Percentiles rank a stretch among this genome's conserved stretches.
These are phyloP conservation scores for Lichtheimia corymbifera DNA, from an alignment of 371 early-diverging fungal genomes.

Conservation along the genomic window DNA sequence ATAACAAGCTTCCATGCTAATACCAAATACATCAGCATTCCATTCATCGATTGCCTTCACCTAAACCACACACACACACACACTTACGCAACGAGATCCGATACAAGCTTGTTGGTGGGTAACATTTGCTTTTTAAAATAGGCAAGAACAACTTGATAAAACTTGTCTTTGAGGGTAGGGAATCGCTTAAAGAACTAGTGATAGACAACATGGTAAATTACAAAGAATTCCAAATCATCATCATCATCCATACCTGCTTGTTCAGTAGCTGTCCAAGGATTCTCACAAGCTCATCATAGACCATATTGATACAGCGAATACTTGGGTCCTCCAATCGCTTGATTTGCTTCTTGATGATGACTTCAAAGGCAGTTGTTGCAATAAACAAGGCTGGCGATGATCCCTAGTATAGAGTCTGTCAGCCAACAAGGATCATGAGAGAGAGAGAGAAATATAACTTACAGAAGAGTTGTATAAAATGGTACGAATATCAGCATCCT, in stretches of 20 bases:
- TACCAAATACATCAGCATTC: background rate
- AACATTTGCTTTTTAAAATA: conserved; percentile 87
- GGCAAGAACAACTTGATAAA: conserved; percentile 87
- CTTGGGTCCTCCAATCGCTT: conserved; percentile 95
- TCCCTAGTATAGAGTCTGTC: conserved; percentile 47
- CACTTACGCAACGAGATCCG: conserved; percentile 82
- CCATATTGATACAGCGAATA: conserved; percentile 90
- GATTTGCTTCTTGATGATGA: conserved; percentile 97
- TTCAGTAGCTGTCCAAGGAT: conserved; percentile 89
- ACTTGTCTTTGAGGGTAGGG: conserved; percentile 89
- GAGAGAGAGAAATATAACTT: conserved; percentile 15
- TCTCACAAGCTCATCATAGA: conserved; percentile 95
- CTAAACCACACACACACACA: conserved; percentile 44
- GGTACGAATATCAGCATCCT: conserved; percentile 97
- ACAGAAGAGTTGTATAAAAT: conserved; percentile 97
- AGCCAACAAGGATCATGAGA: too few species aligned
- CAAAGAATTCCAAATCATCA: too few species aligned
- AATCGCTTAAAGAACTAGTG: conserved; percentile 87
- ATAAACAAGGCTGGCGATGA: conserved; percentile 97
- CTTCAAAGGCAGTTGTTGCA: conserved; percentile 97
- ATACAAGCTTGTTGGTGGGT: conserved; percentile 94
- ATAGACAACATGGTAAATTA: background rate
- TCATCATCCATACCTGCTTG: conserved; percentile 65
- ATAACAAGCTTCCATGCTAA: conserved; percentile 90
- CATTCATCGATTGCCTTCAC: background rate